Evolutionary conservation across 2,329 filamentous ascomycete genomes (phyloP).

Genomic region (Xylaria sp.): DNA sequence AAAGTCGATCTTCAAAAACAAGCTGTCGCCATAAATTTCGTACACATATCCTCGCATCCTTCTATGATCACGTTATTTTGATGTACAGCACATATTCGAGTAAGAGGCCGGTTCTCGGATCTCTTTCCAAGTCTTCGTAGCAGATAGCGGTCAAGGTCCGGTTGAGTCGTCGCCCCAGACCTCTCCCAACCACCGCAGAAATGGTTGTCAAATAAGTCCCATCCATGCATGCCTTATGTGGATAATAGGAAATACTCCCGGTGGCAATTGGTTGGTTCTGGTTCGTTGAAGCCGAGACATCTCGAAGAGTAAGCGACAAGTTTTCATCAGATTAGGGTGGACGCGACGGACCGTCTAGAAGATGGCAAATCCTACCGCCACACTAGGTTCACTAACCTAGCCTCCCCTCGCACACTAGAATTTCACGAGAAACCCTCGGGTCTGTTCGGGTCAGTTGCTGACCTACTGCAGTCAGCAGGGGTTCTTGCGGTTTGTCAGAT

Average conservation of each 20-base stretch:
- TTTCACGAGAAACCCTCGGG: slow-evolving; percentile 10
- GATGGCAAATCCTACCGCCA: slow-evolving; percentile 29
- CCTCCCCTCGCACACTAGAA: background rate
- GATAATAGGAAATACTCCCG: slow-evolving; percentile 20
- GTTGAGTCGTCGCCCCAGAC: slow-evolving; percentile 11
- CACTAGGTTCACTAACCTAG: slow-evolving; percentile 7
- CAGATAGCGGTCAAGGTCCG: slow-evolving; percentile 32
- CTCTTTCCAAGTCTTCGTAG: slow-evolving; percentile 11
- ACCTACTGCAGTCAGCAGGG: slow-evolving; percentile 30
- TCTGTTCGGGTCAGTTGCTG: slow-evolving; percentile 14
- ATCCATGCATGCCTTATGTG: slow-evolving; percentile 13
- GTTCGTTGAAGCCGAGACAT: slow-evolving; percentile 4
- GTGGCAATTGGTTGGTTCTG: slow-evolving; percentile 24
- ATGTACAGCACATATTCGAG: slow-evolving; percentile 5
- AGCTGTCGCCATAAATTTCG: background rate
- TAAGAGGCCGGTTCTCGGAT: slow-evolving; percentile 6
- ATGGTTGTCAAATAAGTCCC: slow-evolving; percentile 6
- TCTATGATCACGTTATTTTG: slow-evolving; percentile 22
- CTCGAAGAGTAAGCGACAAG: slow-evolving; percentile 23
- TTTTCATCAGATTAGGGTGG: slow-evolving; percentile 13
- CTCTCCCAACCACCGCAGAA: slow-evolving; percentile 22
- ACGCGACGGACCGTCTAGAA: slow-evolving; percentile 33
- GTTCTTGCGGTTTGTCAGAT: slow-evolving; percentile 16
- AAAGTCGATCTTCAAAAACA: slow-evolving; percentile 2
- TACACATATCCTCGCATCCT: slow-evolving; percentile 20